Percentiles rank a stretch among this genome's conserved stretches.
Evolutionary conservation across 2,329 filamentous ascomycete genomes (phyloP).

Genomic region (Colletotrichum musae): DNA sequence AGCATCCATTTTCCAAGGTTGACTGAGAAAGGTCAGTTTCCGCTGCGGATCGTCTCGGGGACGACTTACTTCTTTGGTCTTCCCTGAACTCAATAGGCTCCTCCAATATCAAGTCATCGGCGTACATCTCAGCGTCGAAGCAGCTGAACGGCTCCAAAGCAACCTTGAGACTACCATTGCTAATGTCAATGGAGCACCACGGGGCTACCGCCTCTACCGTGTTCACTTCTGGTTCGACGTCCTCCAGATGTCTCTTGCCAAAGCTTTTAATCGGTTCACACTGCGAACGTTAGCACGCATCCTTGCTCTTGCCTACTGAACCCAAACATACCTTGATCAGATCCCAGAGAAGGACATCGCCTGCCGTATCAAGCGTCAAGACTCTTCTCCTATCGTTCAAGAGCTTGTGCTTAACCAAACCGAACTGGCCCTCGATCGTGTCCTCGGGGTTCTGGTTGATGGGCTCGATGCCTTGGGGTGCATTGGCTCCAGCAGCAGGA

Average conservation of each 20-base stretch:
- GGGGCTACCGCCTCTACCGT: slow-evolving; percentile 91
- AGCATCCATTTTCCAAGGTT: slow-evolving; percentile 98
- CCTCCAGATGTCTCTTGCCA: slow-evolving; percentile 93
- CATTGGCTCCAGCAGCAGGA: slow-evolving; percentile 51
- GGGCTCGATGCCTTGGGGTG: slow-evolving; percentile 60
- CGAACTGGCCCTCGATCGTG: slow-evolving; percentile 95
- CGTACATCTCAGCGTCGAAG: slow-evolving; percentile 98
- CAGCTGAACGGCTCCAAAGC: slow-evolving; percentile 95
- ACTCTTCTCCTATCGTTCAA: slow-evolving; percentile 92
- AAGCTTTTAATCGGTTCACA: slow-evolving; percentile 92
- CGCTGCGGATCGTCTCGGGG: not conserved
- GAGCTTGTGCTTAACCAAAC: slow-evolving; percentile 91
- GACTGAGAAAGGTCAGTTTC: slow-evolving; percentile 65
- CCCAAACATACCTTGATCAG: slow-evolving; percentile 77
- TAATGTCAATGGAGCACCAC: slow-evolving; percentile 96
- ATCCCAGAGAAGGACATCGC: slow-evolving; percentile 96
- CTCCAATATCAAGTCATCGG: slow-evolving; percentile 84
- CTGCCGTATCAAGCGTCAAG: slow-evolving; percentile 92
- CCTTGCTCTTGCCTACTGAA: not conserved
- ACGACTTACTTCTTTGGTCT: slow-evolving; percentile 86
- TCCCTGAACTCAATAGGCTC: slow-evolving; percentile 87
- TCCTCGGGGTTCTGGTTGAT: slow-evolving; percentile 80
- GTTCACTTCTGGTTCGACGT: slow-evolving; percentile 89
- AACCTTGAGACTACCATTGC: slow-evolving; percentile 92
- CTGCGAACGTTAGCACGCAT: slow-evolving; percentile 57